Evolutionary conservation across 192 early-diverging fungal genomes (phyloP).

Genomic region (Backusella sp.): DNA sequence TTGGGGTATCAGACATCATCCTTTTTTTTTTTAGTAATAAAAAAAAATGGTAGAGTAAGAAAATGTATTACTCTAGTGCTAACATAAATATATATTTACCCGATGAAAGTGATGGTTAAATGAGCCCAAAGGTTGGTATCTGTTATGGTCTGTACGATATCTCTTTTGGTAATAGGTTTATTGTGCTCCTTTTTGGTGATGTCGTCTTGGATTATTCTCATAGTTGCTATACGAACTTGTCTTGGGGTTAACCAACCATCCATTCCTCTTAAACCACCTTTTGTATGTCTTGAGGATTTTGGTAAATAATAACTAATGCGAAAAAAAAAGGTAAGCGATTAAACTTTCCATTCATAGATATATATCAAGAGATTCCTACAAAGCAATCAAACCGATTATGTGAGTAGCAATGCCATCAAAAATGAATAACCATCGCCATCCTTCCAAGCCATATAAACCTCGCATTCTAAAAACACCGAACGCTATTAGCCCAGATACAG

Average conservation of each 20-base stretch:
- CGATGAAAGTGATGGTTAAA: constrained; percentile 17
- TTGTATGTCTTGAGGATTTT: constrained; percentile 35
- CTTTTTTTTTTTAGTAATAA: not conserved
- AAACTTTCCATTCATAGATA: not conserved
- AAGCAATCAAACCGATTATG: constrained; percentile 47
- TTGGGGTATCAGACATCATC: constrained; percentile 16
- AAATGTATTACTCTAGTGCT: no score
- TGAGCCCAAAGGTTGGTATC: constrained; percentile 25
- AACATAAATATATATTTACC: not conserved
- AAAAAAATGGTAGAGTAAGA: not conserved
- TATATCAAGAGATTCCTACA: constrained; percentile 2
- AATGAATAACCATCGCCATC: constrained; percentile 69
- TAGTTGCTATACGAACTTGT: constrained; percentile 50
- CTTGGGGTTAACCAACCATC: constrained; percentile 47
- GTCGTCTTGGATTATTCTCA: constrained; percentile 58
- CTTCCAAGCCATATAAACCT: constrained; percentile 46
- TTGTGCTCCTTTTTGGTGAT: constrained; percentile 41
- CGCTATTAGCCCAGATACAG: constrained; percentile 50
- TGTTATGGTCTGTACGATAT: not conserved
- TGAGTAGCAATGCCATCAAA: constrained; percentile 60
- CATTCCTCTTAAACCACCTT: constrained; percentile 24
- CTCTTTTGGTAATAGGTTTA: constrained; percentile 16
- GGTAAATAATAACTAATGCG: constrained; percentile 47
- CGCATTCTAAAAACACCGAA: constrained; percentile 58
- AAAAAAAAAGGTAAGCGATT: not conserved